Evolutionary conservation across 2,329 filamentous ascomycete species (phyloP), one percentile per base, ranked within the genome.

Genomic region (Furcasterigmium sp.): DNA sequence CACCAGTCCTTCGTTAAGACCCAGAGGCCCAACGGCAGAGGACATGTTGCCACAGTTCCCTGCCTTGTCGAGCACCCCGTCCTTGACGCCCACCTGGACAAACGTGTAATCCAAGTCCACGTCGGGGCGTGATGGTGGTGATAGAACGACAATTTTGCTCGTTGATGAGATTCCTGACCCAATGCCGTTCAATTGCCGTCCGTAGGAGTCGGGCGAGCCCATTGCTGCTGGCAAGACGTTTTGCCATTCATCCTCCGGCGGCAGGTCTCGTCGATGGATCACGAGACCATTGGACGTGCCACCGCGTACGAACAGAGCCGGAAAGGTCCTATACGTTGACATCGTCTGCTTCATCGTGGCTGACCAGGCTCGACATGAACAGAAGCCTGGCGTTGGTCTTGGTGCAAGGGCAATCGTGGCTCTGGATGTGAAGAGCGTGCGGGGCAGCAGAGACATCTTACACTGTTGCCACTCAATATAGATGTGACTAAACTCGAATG

Each of bases 11-110:
- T 75, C 63, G 47, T 82, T 70, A 8, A 80, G 63, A 0, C 77
- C 79, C 54, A 77, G 82, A 0, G 80, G 78, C 0, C 77, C 80
- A 23, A 84, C 70, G 0, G 72, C 76, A 15, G 72, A 69, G n/a
- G 64, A 74, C 69, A 84, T 78, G 48, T 83, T 84, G 5, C 79
- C 80, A 51, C 80, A 83, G 46, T 82, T 84, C 2, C 79, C 76
- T 0, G 72, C 73, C 32, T 77, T 66, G 48, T 84, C 79, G 3
- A 83, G 67, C 8, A 68, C 63, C 5, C 68, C 67, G 39, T 73
- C 69, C 18, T 75, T 72, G 38, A 84, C 70, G 0, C 76, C 78
- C 2, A 84, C 65, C 38, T 80, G 77, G 0, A 81, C 72, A 51
- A 84, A 84, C 0, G 79, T 84, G 51, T 78, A 84, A 39, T 83